phyloP scores from a whole-genome alignment of 1,284 basidiomycete genomes.

The Dichomitus squalens region DNA sequence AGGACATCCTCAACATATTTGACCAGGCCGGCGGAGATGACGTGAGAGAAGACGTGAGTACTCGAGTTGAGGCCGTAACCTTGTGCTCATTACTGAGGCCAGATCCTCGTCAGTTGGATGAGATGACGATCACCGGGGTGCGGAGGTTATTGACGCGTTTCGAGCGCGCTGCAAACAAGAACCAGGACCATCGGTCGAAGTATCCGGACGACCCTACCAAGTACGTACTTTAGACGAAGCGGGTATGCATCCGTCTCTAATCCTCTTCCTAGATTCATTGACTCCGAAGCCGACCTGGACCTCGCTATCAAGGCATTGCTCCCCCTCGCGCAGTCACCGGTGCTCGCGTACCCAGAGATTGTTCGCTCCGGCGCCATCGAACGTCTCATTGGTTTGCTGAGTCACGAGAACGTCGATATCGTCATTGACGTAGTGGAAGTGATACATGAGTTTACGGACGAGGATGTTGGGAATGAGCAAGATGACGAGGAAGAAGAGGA shows the following conservation, averaged over 20 bases:
- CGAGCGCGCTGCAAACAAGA: constrained; percentile 89
- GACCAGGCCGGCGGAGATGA: constrained; percentile 69
- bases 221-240: constrained; percentile 45
- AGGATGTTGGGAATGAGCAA: constrained; percentile 85
- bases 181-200: constrained; percentile 93
- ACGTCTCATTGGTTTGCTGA: constrained; percentile 81
- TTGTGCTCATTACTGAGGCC: constrained; percentile 33
- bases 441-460: constrained; percentile 93
- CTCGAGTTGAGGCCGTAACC: constrained; percentile 4
- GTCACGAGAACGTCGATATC: constrained; percentile 93
- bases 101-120: constrained; percentile 51
- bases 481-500: constrained; percentile 71
- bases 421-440: constrained; percentile 91
- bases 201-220: constrained; percentile 89
- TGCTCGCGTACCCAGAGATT: constrained; percentile 88
- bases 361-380: constrained; percentile 74
- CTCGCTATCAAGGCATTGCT: constrained; percentile 83
- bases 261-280: constrained; percentile 80
- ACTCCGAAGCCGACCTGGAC: constrained; percentile 96
- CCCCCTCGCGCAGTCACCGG: constrained; percentile 87
- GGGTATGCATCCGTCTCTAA: background rate
- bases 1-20: constrained; percentile 89
- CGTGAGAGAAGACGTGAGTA: constrained; percentile 68
- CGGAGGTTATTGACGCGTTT: constrained; percentile 80
- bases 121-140: constrained; percentile 69